phyloP scores from a whole-genome alignment of 106 monocot genomes.

The Acorus calamus region DNA sequence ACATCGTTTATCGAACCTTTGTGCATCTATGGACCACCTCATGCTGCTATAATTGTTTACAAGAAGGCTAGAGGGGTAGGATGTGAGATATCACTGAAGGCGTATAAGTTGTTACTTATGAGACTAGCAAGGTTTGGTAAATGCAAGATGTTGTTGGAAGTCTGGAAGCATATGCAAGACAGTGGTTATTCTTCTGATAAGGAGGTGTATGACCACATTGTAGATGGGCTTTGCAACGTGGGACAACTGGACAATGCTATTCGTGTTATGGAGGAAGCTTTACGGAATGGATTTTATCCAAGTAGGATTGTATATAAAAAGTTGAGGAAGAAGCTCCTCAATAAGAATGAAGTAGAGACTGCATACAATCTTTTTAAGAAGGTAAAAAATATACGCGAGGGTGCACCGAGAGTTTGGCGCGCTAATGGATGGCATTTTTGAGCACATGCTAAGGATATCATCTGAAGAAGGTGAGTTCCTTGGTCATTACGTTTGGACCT shows the following conservation, averaged over 20 bases:
- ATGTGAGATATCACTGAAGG: slow-evolving; percentile 69
- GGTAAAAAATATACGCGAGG: slow-evolving; percentile 46
- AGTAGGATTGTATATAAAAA: slow-evolving; percentile 71
- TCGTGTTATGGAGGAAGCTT: slow-evolving; percentile 60
- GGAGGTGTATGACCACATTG: slow-evolving; percentile 81
- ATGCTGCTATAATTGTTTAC: slow-evolving; percentile 87
- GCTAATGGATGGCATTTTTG: slow-evolving; percentile 91
- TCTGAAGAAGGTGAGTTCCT: background rate
- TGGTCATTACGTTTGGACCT: background rate
- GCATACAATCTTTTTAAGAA: slow-evolving; percentile 84
- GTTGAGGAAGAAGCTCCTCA: slow-evolving; percentile 63
- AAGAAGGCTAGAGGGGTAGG: slow-evolving; percentile 59
- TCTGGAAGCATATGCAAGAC: slow-evolving; percentile 94
- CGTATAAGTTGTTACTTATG: slow-evolving; percentile 83
- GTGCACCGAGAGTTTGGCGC: slow-evolving; percentile 54
- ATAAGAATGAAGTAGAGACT: slow-evolving; percentile 78
- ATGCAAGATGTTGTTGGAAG: slow-evolving; percentile 56
- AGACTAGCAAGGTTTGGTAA: slow-evolving; percentile 89
- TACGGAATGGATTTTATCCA: slow-evolving; percentile 56
- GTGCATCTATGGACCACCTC: slow-evolving; percentile 89
- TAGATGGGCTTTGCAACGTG: slow-evolving; percentile 80
- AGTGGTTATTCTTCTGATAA: slow-evolving; percentile 59
- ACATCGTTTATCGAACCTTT: slow-evolving; percentile 62
- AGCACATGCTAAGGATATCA: background rate
- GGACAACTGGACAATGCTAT: slow-evolving; percentile 83